Base-by-base conservation (phyloP, 2,329 filamentous ascomycete genomes). In the Xylaria sp. region DNA sequence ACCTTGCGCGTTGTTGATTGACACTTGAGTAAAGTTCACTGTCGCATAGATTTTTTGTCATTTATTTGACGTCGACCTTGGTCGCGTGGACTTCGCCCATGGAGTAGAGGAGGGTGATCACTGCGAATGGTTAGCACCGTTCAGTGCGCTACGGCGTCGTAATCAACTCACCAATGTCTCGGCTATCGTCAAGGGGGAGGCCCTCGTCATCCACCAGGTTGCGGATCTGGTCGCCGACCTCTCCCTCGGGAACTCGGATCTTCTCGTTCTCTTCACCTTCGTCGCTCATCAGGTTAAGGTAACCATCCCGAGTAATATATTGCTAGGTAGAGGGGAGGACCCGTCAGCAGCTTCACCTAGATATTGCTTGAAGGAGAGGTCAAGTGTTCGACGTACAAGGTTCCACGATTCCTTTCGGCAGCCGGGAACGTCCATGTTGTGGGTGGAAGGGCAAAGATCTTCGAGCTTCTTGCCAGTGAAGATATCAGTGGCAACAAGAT, bases 401-500 rank as follows among this genome's bases (percentile, higher is more conserved):
- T 89, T 94, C 90, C 88, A 98, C 94, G 80, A 98, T 90, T 88
- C 96, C 92, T 89, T 92, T 97, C 88, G 98, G 85, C 98, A 95
- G 86, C 96, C 92, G 85, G 97, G 97, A 78, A 99, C 96, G 81
- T 99, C 94, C 93, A 97, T 97, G 90, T 97, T 92, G 88, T 92
- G 90, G 88, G 96, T 99, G 82, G 96, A 99, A 78, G 96, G 96
- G 85, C 91, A 98, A 73, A 99, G 91, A 88, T 99, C 97, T 89
- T 99, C 96, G 77, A 97, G 90, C 91, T 99, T 99, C 93, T 98
- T 99, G 90, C 89, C 89, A 76, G 94, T 99, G 92, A 99, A 99
- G 88, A 99, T 98, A 84, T 99, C 96, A 84, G 97, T 90, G 82
- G 94, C 96, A 81, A 98, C 92, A 80, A 99, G 88, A 87, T 99